Percentiles rank a stretch among this genome's conserved stretches.
Conservation (phyloP, 2,329 filamentous ascomycete species). For the Calonectria montana region DNA sequence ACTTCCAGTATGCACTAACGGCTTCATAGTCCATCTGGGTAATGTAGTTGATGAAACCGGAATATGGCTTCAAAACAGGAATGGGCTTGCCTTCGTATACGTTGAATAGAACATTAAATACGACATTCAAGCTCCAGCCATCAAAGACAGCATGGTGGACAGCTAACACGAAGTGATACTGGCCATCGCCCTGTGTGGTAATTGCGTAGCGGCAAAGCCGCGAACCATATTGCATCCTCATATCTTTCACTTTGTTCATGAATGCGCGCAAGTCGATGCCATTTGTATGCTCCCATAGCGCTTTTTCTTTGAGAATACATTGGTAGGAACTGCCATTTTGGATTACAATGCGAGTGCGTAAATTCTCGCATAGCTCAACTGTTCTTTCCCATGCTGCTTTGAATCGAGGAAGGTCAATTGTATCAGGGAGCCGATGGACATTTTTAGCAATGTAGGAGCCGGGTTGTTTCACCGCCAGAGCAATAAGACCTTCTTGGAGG, state of each 20-base stretch:
- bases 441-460: conserved; percentile 7
- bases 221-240: conserved; percentile 5
- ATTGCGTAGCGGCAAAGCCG: conserved; percentile 6
- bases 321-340: not conserved
- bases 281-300: not conserved
- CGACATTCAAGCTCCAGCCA: conserved; percentile 12
- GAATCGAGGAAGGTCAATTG: not conserved
- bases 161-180: not conserved
- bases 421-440: not conserved
- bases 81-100: not conserved
- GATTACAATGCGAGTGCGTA: not conserved
- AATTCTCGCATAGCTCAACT: not conserved
- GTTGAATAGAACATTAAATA: not conserved
- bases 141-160: conserved; percentile 11
- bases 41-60: conserved; percentile 3
- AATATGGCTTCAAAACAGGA: not conserved
- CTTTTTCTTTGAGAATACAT: not conserved
- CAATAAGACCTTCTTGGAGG: conserved; percentile 9
- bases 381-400: not conserved
- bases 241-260: not conserved
- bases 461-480: not conserved
- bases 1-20: not conserved
- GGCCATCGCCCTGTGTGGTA: not conserved
- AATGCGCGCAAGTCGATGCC: not conserved
- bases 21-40: not conserved